Conservation (phyloP, 257 asterid genomes). For the Solanum ossicruentum region DNA sequence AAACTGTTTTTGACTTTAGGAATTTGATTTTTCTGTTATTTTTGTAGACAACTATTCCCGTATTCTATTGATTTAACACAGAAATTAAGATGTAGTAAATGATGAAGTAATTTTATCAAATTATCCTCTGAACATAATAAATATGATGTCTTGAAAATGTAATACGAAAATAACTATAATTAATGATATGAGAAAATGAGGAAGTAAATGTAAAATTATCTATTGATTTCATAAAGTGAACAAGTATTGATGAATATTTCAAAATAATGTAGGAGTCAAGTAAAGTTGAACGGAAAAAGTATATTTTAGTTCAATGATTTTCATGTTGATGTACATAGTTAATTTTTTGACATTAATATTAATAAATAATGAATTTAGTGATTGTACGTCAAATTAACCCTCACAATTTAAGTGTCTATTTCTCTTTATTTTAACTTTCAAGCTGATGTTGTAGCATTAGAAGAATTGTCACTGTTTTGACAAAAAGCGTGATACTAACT, state of each 20-base stretch:
- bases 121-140: too few species aligned
- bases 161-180: too few species aligned
- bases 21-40: background rate
- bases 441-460: background rate
- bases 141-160: too few species aligned
- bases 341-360: background rate
- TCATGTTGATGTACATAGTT: background rate
- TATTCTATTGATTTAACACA: too few species aligned
- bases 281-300: too few species aligned
- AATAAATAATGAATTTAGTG: background rate
- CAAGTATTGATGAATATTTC: too few species aligned
- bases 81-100: too few species aligned
- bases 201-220: too few species aligned
- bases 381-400: background rate
- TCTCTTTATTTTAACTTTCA: background rate
- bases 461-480: background rate
- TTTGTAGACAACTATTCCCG: background rate
- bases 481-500: background rate
- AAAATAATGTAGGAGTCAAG: too few species aligned
- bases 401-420: background rate
- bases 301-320: background rate
- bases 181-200: too few species aligned
- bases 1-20: background rate
- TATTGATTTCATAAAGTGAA: too few species aligned
- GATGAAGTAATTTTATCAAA: too few species aligned